Percentiles rank a stretch among this genome's conserved stretches.
These are phyloP conservation scores for Aspergillus ellipticus DNA, from an alignment of 495 filamentous ascomycete genomes.

Conservation along the genomic window DNA sequence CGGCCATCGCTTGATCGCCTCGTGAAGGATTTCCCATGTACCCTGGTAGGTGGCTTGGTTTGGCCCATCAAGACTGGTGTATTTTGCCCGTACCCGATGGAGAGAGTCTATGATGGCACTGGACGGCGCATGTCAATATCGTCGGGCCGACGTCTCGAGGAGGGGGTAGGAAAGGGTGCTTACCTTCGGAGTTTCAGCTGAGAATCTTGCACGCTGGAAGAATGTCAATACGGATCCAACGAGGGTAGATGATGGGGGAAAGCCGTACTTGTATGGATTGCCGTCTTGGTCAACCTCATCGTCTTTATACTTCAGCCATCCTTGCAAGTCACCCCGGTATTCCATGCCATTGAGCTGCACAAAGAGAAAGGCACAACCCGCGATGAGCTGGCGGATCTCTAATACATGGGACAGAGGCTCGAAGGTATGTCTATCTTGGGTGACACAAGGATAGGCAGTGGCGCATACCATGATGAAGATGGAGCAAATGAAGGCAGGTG, in stretches of 20 bases:
- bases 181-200: slow-evolving; percentile 18
- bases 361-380: slow-evolving; percentile 35
- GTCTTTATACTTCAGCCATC: slow-evolving; percentile 26
- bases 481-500: slow-evolving; percentile 38
- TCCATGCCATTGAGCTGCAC: slow-evolving; percentile 23
- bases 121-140: neutral
- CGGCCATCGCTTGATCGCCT: slow-evolving; percentile 34
- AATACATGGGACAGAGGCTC: slow-evolving; percentile 31
- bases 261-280: slow-evolving; percentile 10
- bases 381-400: slow-evolving; percentile 33
- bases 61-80: slow-evolving; percentile 15
- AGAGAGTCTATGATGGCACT: slow-evolving; percentile 26
- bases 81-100: slow-evolving; percentile 12
- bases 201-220: slow-evolving; percentile 8
- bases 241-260: neutral
- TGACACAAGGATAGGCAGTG: slow-evolving; percentile 34
- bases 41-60: slow-evolving; percentile 17
- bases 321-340: slow-evolving; percentile 21
- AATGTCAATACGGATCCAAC: neutral
- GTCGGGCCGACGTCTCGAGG: neutral
- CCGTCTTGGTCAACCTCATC: slow-evolving; percentile 14
- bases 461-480: slow-evolving; percentile 40
- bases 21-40: slow-evolving; percentile 29
- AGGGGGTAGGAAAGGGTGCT: neutral
- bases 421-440: slow-evolving; percentile 20